phyloP scores from a whole-genome alignment of 2,329 filamentous ascomycete species.

The Gliomastix tumulicola region DNA sequence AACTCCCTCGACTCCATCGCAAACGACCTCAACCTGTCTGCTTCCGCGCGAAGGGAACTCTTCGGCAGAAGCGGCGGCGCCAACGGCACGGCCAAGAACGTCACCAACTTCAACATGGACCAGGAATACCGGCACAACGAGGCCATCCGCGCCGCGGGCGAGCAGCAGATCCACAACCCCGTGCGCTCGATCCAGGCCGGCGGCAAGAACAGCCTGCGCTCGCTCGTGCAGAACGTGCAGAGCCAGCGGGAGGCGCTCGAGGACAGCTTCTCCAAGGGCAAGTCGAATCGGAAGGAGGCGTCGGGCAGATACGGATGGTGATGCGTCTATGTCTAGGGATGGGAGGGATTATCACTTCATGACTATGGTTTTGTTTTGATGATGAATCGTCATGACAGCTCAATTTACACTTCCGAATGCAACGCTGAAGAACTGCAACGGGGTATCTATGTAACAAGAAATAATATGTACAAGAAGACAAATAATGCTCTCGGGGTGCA shows the following conservation, averaged over 20 bases:
- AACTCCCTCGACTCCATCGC: slow-evolving; percentile 6
- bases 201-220: slow-evolving; percentile 76
- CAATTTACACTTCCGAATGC: too few relatives aligned
- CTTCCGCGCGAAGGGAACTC: slow-evolving; percentile 70
- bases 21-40: slow-evolving; percentile 69
- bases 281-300: slow-evolving; percentile 73
- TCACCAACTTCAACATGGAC: slow-evolving; percentile 86
- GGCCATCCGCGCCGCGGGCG: slow-evolving; percentile 60
- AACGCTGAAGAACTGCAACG: too few relatives aligned
- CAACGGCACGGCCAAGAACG: slow-evolving; percentile 37
- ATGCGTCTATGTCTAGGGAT: slow-evolving; percentile 4
- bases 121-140: slow-evolving; percentile 83
- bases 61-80: slow-evolving; percentile 61
- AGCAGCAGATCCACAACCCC: slow-evolving; percentile 70
- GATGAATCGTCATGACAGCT: too few relatives aligned
- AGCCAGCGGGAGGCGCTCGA: slow-evolving; percentile 82
- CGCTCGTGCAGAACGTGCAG: slow-evolving; percentile 77
- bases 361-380: too few relatives aligned
- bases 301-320: slow-evolving; percentile 79
- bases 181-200: slow-evolving; percentile 74
- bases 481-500: too few relatives aligned
- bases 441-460: not conserved
- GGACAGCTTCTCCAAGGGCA: slow-evolving; percentile 81
- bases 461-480: slow-evolving; percentile 1
- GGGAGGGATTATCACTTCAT: not conserved